phyloP scores from a whole-genome alignment of 495 filamentous ascomycete genomes.

The Talaromyces thailandensis region DNA sequence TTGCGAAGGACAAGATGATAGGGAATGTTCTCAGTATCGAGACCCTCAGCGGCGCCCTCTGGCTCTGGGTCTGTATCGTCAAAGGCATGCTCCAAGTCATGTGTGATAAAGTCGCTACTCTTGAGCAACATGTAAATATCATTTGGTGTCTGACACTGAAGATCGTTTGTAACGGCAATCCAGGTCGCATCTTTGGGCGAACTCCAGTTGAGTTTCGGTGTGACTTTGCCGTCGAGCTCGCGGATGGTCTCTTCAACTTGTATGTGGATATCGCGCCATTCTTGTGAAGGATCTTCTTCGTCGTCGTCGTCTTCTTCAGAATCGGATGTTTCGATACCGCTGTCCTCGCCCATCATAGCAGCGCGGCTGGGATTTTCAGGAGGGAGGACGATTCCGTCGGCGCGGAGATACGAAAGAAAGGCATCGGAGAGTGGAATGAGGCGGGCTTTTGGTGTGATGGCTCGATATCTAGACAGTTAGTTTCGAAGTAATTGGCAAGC shows the following conservation, averaged over 20 bases:
- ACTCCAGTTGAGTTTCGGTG: slow-evolving; percentile 96
- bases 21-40: slow-evolving; percentile 28
- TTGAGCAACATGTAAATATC: slow-evolving; percentile 93
- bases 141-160: slow-evolving; percentile 77
- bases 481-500: not conserved
- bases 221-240: slow-evolving; percentile 71
- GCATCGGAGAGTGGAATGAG: slow-evolving; percentile 63
- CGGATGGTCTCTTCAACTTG: slow-evolving; percentile 66
- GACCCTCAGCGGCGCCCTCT: slow-evolving; percentile 5
- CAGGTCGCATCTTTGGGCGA: slow-evolving; percentile 94
- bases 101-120: slow-evolving; percentile 83
- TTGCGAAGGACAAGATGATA: slow-evolving; percentile 74
- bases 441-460: slow-evolving; percentile 72
- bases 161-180: slow-evolving; percentile 82
- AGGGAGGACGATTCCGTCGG: slow-evolving; percentile 87
- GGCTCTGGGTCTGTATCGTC: slow-evolving; percentile 41
- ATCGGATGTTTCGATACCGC: slow-evolving; percentile 25
- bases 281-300: slow-evolving; percentile 45
- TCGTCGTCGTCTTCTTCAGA: slow-evolving; percentile 32
- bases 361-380: slow-evolving; percentile 22
- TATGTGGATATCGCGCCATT: slow-evolving; percentile 65
- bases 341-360: slow-evolving; percentile 22
- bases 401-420: slow-evolving; percentile 81
- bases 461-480: slow-evolving; percentile 52
- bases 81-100: slow-evolving; percentile 89